A percentile compares a stretch with the other conserved stretches of the same genome.
Evolutionary conservation across 2,329 filamentous ascomycete genomes (phyloP).

Genomic region (Botryotinia narcissicola): DNA sequence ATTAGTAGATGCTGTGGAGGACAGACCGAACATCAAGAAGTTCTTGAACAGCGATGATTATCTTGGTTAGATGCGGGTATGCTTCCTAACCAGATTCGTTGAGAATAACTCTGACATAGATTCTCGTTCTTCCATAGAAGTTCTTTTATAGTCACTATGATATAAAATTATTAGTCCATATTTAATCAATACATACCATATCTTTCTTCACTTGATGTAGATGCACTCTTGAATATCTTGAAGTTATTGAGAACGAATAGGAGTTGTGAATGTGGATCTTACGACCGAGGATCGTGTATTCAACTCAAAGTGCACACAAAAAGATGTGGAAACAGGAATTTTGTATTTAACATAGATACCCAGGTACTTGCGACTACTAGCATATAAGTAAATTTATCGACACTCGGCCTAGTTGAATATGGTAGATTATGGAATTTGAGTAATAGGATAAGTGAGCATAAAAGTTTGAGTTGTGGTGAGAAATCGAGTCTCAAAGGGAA

Average conservation of each 20-base stretch:
- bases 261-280: not conserved
- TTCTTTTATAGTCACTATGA: not conserved
- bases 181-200: not conserved
- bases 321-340: not conserved
- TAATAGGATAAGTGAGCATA: not conserved
- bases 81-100: not conserved
- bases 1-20: constrained; percentile 35
- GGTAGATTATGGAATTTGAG: not conserved
- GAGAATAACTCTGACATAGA: not conserved
- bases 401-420: no score
- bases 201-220: not conserved
- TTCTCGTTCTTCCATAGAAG: not conserved
- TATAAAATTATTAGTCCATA: not conserved
- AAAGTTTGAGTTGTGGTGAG: not conserved
- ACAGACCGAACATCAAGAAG: constrained; percentile 33
- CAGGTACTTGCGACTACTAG: not conserved
- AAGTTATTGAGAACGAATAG: not conserved
- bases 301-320: not conserved
- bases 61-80: constrained; percentile 23
- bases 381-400: not conserved
- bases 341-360: not conserved
- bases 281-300: not conserved
- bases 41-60: constrained; percentile 36
- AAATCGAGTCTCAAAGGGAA: not conserved
- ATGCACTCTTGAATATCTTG: not conserved